Percentiles rank a stretch among this genome's conserved stretches.
phyloP scores from a whole-genome alignment of 2,329 filamentous ascomycete genomes.

The Aphanoascus verrucosus region DNA sequence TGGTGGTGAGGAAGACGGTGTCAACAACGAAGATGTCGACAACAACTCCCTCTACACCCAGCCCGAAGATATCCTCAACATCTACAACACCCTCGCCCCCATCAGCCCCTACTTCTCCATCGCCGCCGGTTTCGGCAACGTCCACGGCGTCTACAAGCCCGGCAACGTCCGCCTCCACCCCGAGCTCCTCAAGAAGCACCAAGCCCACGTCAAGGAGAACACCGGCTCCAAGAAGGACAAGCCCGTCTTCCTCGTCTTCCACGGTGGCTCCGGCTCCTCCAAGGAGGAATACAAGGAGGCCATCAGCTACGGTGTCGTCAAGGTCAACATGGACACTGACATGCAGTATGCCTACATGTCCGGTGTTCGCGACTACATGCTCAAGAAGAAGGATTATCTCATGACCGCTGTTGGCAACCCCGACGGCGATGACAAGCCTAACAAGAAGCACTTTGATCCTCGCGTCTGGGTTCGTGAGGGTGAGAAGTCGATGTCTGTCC shows the following conservation, averaged over 20 bases:
- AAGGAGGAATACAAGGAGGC: conserved; percentile 85
- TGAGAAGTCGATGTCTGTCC: conserved; percentile 88
- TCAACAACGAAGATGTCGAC: conserved; percentile 97
- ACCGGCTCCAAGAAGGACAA: conserved; percentile 61
- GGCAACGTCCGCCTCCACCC: conserved; percentile 96
- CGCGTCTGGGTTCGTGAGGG: conserved; percentile 87
- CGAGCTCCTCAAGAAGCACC: conserved; percentile 93
- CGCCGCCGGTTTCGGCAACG: conserved; percentile 95
- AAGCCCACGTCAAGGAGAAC: conserved; percentile 78
- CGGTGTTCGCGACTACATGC: conserved; percentile 89
- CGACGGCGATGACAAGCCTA: conserved; percentile 91
- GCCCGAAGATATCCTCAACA: conserved; percentile 87
- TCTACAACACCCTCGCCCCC: conserved; percentile 72
- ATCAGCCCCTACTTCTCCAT: conserved; percentile 97
- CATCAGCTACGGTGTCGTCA: conserved; percentile 89
- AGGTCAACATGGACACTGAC: conserved; percentile 99
- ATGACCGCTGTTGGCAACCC: conserved; percentile 82
- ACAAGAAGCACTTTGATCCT: conserved; percentile 93
- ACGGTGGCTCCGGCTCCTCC: conserved; percentile 85
- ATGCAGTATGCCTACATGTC: conserved; percentile 88
- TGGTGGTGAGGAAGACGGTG: conserved; percentile 93
- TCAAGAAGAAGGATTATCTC: conserved; percentile 93
- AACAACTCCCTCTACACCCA: conserved; percentile 97
- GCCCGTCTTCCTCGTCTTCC: conserved; percentile 99
- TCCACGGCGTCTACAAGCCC: conserved; percentile 98